phyloP scores from a whole-genome alignment of 768 basidiomycete genomes.

The Exidia glandulosa region DNA sequence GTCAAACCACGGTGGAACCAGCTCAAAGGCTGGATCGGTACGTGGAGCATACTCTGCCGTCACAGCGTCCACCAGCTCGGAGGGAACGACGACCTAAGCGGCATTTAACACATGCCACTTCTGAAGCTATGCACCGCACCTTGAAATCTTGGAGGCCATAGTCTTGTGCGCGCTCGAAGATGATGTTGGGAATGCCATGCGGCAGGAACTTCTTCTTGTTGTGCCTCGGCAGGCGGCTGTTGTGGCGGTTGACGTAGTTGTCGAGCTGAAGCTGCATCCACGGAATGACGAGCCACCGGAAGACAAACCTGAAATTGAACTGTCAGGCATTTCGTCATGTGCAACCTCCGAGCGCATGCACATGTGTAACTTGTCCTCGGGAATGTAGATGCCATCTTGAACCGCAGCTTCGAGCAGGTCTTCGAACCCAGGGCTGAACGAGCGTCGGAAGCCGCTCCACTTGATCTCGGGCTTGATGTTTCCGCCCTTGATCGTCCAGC shows the following conservation, averaged over 20 bases:
- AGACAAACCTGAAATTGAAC: constrained; percentile 23
- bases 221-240: constrained; percentile 12
- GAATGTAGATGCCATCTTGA: constrained; percentile 8
- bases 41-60: constrained; percentile 18
- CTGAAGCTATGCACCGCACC: constrained; percentile 9
- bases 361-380: background rate
- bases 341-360: background rate
- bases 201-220: constrained; percentile 29
- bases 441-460: constrained; percentile 22
- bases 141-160: constrained; percentile 24
- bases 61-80: constrained; percentile 11
- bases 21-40: constrained; percentile 23
- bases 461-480: constrained; percentile 33
- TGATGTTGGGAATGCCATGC: constrained; percentile 26
- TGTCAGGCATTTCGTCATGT: background rate
- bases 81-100: constrained; percentile 12
- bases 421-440: constrained; percentile 28
- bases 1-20: constrained; percentile 23
- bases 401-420: constrained; percentile 22
- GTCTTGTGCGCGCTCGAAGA: constrained; percentile 18
- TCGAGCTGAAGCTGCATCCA: constrained; percentile 30
- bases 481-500: constrained; percentile 22
- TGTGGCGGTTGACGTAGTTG: constrained; percentile 13
- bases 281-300: constrained; percentile 31
- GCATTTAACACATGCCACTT: background rate